A percentile compares a stretch with the other conserved stretches of the same genome.
Conservation (phyloP, 108 stramenopile genomes). For the Pseudonitzschia multiseries region DNA sequence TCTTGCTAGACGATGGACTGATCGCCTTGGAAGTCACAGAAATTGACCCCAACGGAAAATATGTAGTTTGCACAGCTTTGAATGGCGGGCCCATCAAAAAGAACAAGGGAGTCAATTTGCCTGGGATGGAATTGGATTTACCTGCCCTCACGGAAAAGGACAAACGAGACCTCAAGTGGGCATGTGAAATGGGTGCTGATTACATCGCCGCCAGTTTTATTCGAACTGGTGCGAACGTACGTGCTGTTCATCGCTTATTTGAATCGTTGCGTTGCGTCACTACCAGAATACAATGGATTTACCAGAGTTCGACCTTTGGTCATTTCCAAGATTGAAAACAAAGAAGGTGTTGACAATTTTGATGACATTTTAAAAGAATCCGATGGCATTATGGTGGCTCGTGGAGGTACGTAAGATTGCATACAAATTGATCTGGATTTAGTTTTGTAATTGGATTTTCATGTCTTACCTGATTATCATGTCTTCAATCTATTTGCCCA, state of each 20-base stretch:
- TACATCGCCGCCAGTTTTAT: constrained; percentile 90
- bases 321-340: constrained; percentile 90
- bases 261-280: constrained; percentile 57
- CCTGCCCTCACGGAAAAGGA: constrained; percentile 89
- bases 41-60: constrained; percentile 39
- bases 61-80: constrained; percentile 54
- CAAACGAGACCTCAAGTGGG: constrained; percentile 78
- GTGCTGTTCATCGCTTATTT: constrained; percentile 69
- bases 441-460: background rate
- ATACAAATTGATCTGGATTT: background rate
- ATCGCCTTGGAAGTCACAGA: constrained; percentile 68
- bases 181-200: constrained; percentile 70
- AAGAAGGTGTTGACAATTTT: constrained; percentile 85
- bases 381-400: constrained; percentile 91
- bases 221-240: constrained; percentile 77
- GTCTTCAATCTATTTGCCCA: background rate
- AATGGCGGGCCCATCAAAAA: constrained; percentile 78
- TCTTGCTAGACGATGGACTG: constrained; percentile 86
- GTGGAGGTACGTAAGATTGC: constrained; percentile 52
- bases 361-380: constrained; percentile 72
- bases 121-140: constrained; percentile 70
- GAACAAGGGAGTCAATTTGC: constrained; percentile 86
- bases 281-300: constrained; percentile 36
- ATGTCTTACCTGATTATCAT: background rate
- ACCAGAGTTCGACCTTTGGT: constrained; percentile 63